A percentile compares a stretch with the other conserved stretches of the same genome.
Conservation (phyloP, 2,329 filamentous ascomycete genomes). For the Diaporthe capsici region DNA sequence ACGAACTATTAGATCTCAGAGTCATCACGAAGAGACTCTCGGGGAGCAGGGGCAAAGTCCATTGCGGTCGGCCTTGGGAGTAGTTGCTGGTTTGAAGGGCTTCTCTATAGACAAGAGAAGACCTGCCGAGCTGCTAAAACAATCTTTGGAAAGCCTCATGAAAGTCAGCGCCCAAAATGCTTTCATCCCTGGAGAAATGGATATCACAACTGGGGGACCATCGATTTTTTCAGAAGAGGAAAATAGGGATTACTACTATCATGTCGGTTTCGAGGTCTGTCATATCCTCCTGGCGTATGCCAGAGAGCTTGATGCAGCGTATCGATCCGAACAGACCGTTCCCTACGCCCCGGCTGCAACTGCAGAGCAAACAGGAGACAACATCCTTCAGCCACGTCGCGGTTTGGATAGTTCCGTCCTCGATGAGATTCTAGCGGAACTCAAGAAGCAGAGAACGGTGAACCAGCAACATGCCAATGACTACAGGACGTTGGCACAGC, state of each 20-base stretch:
- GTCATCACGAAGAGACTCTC: conserved; percentile 34
- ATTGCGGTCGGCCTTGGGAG: conserved; percentile 37
- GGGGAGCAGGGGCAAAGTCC: conserved; percentile 41
- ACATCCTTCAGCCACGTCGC: too few species aligned
- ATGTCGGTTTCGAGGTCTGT: conserved; percentile 16
- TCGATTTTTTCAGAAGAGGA: neutral
- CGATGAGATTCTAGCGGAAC: neutral
- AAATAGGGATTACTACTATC: conserved; percentile 10
- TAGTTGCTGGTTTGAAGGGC: conserved; percentile 17
- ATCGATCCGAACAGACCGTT: neutral
- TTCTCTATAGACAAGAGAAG: neutral
- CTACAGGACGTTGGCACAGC: neutral
- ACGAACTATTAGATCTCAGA: conserved; percentile 39
- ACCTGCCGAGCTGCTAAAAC: neutral
- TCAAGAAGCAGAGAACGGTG: neutral
- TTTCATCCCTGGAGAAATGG: neutral
- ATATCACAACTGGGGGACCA: neutral
- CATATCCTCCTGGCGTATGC: conserved; percentile 28
- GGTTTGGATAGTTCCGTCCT: neutral
- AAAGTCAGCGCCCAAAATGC: neutral
- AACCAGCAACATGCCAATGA: neutral
- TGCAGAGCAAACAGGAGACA: neutral
- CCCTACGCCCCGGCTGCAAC: neutral
- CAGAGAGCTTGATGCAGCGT: neutral
- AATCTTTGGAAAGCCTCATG: neutral